Evolutionary conservation across 108 stramenopile species (phyloP).

Genomic region (Skeletonema marinoi): DNA sequence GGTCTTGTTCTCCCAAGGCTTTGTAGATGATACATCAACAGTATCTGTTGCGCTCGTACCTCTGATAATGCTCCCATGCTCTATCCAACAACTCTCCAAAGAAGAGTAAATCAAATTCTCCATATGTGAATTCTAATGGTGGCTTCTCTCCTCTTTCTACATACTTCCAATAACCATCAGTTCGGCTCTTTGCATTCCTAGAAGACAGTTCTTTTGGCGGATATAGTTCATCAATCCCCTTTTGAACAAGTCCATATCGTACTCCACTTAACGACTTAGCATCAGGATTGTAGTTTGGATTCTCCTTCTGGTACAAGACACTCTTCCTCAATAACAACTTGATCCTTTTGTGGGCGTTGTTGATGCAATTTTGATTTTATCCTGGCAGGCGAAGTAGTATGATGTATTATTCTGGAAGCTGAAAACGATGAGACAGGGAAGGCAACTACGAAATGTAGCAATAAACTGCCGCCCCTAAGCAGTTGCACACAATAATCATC

Average conservation of each 20-base stretch:
- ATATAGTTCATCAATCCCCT: constrained; percentile 59
- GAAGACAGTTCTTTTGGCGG: constrained; percentile 56
- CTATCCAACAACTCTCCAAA: constrained; percentile 66
- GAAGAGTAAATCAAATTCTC: constrained; percentile 81
- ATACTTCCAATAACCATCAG: constrained; percentile 86
- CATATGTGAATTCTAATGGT: constrained; percentile 72
- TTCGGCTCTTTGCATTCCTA: constrained; percentile 73
- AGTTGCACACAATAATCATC: not conserved
- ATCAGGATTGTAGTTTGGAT: constrained; percentile 34
- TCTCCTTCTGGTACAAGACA: constrained; percentile 10
- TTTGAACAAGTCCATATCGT: constrained; percentile 22
- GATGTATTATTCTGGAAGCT: not conserved
- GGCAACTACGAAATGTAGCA: not conserved
- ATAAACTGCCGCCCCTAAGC: not conserved
- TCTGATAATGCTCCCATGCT: constrained; percentile 39
- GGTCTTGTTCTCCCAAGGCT: constrained; percentile 44
- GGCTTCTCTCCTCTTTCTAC: constrained; percentile 68
- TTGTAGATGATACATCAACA: not conserved
- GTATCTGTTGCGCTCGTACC: not conserved
- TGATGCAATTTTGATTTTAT: not conserved
- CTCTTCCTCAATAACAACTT: constrained; percentile 5
- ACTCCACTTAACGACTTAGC: constrained; percentile 46
- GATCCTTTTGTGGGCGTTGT: not conserved
- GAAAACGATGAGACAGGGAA: not conserved
- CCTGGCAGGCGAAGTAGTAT: not conserved